These are phyloP conservation scores for Arctium minus DNA, from an alignment of 129 eudicot genomes.

Conservation along the genomic window DNA sequence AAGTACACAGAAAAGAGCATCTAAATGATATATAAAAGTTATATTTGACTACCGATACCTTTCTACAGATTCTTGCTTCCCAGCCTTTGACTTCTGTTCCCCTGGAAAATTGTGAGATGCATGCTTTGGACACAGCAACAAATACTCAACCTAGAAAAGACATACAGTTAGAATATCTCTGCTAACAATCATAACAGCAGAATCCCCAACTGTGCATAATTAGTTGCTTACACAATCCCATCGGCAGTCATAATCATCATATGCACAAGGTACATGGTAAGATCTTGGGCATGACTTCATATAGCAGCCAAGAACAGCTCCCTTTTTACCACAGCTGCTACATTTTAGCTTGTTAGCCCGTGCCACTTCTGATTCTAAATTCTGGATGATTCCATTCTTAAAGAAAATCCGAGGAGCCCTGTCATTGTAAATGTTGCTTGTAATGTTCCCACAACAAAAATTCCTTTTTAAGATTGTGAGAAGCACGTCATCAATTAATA, in stretches of 20 bases:
- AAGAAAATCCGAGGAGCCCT: conserved; percentile 82
- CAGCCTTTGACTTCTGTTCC: conserved; percentile 41
- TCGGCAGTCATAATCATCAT: conserved; percentile 54
- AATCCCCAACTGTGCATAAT: neutral
- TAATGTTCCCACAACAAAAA: neutral
- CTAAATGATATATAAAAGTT: neutral
- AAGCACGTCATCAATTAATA: neutral
- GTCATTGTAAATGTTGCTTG: conserved; percentile 2
- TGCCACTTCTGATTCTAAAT: conserved; percentile 68
- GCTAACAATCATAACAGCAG: neutral
- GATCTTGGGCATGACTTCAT: conserved; percentile 55
- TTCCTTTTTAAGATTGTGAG: neutral
- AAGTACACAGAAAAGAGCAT: neutral
- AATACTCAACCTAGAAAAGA: conserved; percentile 41
- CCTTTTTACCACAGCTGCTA: conserved; percentile 63
- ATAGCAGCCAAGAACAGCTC: conserved; percentile 93
- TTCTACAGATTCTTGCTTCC: conserved; percentile 30
- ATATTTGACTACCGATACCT: neutral
- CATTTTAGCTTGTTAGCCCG: conserved; percentile 87
- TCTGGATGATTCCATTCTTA: conserved; percentile 42
- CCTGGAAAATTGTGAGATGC: conserved; percentile 58
- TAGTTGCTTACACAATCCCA: conserved; percentile 77
- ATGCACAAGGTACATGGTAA: conserved; percentile 89
- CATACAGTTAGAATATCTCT: neutral
- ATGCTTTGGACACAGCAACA: conserved; percentile 76